Evolutionary conservation across 2,329 filamentous ascomycete genomes (phyloP).

Genomic region (Nemania sp.): DNA sequence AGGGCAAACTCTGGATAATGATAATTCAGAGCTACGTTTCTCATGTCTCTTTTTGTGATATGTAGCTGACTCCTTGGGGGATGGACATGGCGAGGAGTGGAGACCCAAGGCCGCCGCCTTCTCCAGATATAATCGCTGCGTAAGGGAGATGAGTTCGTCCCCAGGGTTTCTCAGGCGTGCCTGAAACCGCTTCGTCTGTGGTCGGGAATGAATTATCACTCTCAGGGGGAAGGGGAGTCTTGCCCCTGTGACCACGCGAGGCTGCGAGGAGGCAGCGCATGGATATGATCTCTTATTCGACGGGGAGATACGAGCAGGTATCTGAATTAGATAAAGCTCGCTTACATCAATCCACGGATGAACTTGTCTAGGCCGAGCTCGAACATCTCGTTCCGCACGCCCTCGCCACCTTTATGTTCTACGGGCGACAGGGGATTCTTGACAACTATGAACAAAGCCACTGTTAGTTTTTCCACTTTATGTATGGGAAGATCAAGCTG

Average conservation of each 20-base stretch:
- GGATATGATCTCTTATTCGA: not conserved
- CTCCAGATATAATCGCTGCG: not conserved
- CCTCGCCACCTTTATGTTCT: constrained; percentile 69
- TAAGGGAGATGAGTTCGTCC: too few relatives aligned
- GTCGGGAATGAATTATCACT: too few relatives aligned
- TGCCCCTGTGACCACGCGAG: too few relatives aligned
- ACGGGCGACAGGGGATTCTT: constrained; percentile 72
- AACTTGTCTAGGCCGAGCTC: constrained; percentile 78
- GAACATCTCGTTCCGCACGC: constrained; percentile 73
- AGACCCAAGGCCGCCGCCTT: not conserved
- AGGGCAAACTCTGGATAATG: not conserved
- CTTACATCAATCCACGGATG: constrained; percentile 66
- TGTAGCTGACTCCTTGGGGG: not conserved
- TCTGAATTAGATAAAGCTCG: not conserved
- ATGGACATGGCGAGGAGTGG: not conserved
- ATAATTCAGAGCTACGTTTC: not conserved
- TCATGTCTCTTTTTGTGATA: not conserved
- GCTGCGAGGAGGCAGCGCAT: not conserved
- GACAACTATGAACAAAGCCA: constrained; percentile 54
- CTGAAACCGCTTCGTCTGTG: too few relatives aligned
- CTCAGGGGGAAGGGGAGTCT: too few relatives aligned
- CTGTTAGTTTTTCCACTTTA: constrained; percentile 26
- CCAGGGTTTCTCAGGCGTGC: too few relatives aligned
- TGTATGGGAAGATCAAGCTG: too few relatives aligned
- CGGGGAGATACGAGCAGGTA: not conserved